A percentile compares a stretch with the other conserved stretches of the same genome.
Conservation (phyloP, 108 stramenopile species). For the Heterococcus sp. region DNA sequence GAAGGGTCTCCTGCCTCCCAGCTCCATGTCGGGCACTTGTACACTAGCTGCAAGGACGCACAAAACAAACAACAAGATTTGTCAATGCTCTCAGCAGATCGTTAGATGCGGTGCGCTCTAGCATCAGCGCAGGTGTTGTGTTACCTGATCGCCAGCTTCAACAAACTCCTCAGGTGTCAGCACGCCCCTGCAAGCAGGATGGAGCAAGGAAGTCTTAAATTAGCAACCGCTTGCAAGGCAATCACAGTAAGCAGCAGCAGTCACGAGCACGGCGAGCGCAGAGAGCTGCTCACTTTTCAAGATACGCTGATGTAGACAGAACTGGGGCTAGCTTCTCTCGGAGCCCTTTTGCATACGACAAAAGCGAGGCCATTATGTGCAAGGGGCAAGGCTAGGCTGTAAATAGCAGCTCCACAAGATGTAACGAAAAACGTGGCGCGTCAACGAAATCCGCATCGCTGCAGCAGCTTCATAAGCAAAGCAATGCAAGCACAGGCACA, state of each 20-base stretch:
- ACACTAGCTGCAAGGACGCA: constrained; percentile 43
- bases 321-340: background rate
- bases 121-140: too few species aligned
- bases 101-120: too few species aligned
- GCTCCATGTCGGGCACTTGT: constrained; percentile 51
- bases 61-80: too few species aligned
- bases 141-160: constrained; percentile 38
- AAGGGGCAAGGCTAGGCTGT: too few species aligned
- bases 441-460: too few species aligned
- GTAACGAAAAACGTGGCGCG: too few species aligned
- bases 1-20: constrained; percentile 43
- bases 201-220: too few species aligned
- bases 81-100: too few species aligned
- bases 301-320: background rate
- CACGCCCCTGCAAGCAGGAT: constrained; percentile 42
- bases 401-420: too few species aligned
- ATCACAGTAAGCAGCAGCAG: background rate
- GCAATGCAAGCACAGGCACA: too few species aligned
- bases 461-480: too few species aligned
- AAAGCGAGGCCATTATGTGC: background rate
- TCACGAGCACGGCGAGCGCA: background rate
- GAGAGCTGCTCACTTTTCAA: background rate
- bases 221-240: background rate
- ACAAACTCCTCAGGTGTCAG: constrained; percentile 53
- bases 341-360: background rate